Evolutionary conservation across 306 rosid species (phyloP), one percentile per base, ranked within the genome.

Genomic region (Lagenaria siceraria): DNA sequence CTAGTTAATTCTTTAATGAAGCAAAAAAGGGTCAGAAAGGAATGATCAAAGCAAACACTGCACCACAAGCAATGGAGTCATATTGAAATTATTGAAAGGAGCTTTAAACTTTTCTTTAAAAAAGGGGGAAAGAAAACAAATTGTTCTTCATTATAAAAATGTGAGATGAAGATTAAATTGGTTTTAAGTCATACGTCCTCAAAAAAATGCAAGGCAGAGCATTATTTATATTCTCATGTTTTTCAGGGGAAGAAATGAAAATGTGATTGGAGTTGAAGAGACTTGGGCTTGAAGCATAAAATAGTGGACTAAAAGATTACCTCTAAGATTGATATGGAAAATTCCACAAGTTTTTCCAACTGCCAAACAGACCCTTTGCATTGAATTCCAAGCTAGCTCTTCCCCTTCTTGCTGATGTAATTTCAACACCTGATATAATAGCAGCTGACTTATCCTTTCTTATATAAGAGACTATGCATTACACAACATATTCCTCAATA

Each of bases 261-360:
- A 80, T 69, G 82, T 84, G 80, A 79, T 79, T 80, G 72, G 75
- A 48, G 70, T 72, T 78, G 31, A 83, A 83, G 82, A 87, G 76
- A 90, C 89, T 90, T 89, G 82, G 61, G 55, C 87, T 86, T 90
- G 35, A 92, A 90, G 96, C 61, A 64, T 75, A 89, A 87, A 80
- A 86, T 81, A 80, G 88, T 54, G 81, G 77, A 83, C 81, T 82
- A 78, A 83, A 80, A 86, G 85, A 77, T 87, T 85, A 79, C 77
- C 84, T 78, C 81, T 82, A 82, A 78, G 86, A 79, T 81, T 83
- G 80, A 82, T 70, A 78, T 86, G 76, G 75, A 77, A 77, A 85
- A 46, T 82, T 78, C 80, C 72, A 78, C 93, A 94, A 92, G 98
- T 89, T 90, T 89, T 83, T 84, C 88, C 92, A 81, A 64, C 85